Percentiles rank a stretch among this genome's conserved stretches.
Evolutionary conservation across 1,284 basidiomycete species (phyloP).

Genomic region (Melampsora larici-populina): DNA sequence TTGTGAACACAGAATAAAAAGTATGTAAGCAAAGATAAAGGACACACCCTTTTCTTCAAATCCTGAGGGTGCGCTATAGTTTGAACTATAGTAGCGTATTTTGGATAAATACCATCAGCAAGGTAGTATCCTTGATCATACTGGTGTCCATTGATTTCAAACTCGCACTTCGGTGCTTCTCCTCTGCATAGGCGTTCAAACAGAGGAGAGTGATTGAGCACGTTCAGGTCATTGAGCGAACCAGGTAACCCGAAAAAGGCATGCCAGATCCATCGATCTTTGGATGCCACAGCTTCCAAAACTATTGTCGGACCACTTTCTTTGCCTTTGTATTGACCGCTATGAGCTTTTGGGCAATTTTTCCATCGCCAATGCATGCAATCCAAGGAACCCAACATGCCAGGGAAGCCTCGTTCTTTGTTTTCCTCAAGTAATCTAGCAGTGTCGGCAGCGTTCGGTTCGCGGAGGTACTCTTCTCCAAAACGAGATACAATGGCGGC

Average conservation of each 20-base stretch:
- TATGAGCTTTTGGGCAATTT: too few relatives aligned
- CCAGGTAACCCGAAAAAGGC: too few relatives aligned
- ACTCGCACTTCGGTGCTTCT: neutral
- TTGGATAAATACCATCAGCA: too few relatives aligned
- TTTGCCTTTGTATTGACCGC: too few relatives aligned
- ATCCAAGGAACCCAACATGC: neutral
- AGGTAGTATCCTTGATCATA: slow-evolving; percentile 13
- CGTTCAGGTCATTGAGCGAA: too few relatives aligned
- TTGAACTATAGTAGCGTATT: slow-evolving; percentile 4
- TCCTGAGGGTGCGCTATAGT: neutral
- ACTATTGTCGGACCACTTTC: too few relatives aligned
- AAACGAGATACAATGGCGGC: neutral
- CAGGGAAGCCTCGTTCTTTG: neutral
- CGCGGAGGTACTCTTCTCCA: neutral
- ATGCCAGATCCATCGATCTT: too few relatives aligned
- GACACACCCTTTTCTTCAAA: neutral
- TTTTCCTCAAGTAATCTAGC: too few relatives aligned
- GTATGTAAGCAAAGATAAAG: neutral
- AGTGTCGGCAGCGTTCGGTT: neutral
- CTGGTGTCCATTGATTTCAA: neutral
- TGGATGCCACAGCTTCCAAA: too few relatives aligned
- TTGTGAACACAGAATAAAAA: neutral
- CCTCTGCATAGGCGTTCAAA: neutral
- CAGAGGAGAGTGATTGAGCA: too few relatives aligned
- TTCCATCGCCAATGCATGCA: slow-evolving; percentile 29